Evolutionary conservation across 768 basidiomycete species (phyloP).

Genomic region (Lentinus tigrinus): DNA sequence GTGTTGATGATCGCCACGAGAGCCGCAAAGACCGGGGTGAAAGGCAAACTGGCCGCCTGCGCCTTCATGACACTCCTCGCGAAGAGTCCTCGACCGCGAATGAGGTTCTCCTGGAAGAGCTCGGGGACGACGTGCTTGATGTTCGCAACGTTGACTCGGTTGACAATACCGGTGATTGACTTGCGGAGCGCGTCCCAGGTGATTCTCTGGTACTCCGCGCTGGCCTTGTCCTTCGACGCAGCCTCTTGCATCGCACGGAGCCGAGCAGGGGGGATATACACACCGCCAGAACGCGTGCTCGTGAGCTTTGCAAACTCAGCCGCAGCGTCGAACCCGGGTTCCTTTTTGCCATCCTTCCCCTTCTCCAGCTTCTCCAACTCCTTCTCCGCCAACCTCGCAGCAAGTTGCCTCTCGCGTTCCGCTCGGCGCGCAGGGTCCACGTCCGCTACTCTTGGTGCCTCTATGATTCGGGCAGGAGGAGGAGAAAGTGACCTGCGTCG

Average conservation of each 20-base stretch:
- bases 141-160: slow-evolving; percentile 95
- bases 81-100: slow-evolving; percentile 91
- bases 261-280: slow-evolving; percentile 95
- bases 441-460: slow-evolving; percentile 57
- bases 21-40: slow-evolving; percentile 95
- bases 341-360: slow-evolving; percentile 37
- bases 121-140: slow-evolving; percentile 94
- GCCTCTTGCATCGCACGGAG: slow-evolving; percentile 87
- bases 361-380: slow-evolving; percentile 64
- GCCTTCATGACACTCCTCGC: slow-evolving; percentile 97
- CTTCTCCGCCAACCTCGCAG: slow-evolving; percentile 64
- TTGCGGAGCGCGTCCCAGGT: slow-evolving; percentile 98
- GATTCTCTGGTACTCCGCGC: slow-evolving; percentile 88
- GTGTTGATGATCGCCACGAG: slow-evolving; percentile 95
- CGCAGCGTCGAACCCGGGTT: slow-evolving; percentile 61
- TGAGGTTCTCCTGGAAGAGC: slow-evolving; percentile 89
- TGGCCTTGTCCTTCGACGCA: slow-evolving; percentile 77
- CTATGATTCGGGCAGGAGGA: slow-evolving; percentile 31
- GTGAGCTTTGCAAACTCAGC: slow-evolving; percentile 90
- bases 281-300: slow-evolving; percentile 83
- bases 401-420: slow-evolving; percentile 78
- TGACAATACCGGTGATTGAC: slow-evolving; percentile 98
- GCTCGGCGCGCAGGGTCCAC: slow-evolving; percentile 74
- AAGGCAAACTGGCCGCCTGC: slow-evolving; percentile 94
- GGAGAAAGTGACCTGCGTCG: slow-evolving; percentile 46